These are phyloP conservation scores for Nemania sp. DNA, from an alignment of 2,329 filamentous ascomycete species.

Conservation along the genomic window DNA sequence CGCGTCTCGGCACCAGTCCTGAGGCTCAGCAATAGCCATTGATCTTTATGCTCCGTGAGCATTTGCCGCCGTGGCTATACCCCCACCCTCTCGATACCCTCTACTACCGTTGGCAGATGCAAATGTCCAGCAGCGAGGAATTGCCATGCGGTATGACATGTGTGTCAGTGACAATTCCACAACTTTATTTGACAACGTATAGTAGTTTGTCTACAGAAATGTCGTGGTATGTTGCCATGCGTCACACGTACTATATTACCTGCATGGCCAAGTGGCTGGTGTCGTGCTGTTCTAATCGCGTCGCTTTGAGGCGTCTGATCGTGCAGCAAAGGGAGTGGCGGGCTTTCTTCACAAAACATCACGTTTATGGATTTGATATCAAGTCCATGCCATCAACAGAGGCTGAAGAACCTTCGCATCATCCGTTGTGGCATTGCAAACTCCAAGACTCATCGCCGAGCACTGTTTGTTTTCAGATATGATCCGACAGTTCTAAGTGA, in stretches of 20 bases:
- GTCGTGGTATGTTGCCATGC: conserved; percentile 6
- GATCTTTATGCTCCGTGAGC: no score
- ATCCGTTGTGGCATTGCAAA: no score
- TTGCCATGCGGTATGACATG: conserved; percentile 12
- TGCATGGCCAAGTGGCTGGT: conserved; percentile 13
- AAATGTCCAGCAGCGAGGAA: neutral
- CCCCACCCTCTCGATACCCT: no score
- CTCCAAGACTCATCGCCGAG: no score
- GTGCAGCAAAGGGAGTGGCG: no score
- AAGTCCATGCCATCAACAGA: no score
- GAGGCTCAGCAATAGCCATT: no score
- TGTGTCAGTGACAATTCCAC: conserved; percentile 7
- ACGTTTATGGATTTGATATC: no score
- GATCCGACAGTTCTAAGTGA: conserved; percentile 6
- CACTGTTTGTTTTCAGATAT: neutral
- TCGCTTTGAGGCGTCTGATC: conserved; percentile 1
- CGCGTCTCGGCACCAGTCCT: neutral
- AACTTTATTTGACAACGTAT: conserved; percentile 14
- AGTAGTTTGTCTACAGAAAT: conserved; percentile 4
- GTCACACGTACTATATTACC: conserved; percentile 5
- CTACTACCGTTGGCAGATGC: no score
- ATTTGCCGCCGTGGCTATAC: no score
- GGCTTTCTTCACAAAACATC: no score
- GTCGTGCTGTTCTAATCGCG: conserved; percentile 6
- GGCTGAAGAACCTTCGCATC: no score